phyloP scores from a whole-genome alignment of 139 green algal genomes.

The Chlamydomonas schloesseri region DNA sequence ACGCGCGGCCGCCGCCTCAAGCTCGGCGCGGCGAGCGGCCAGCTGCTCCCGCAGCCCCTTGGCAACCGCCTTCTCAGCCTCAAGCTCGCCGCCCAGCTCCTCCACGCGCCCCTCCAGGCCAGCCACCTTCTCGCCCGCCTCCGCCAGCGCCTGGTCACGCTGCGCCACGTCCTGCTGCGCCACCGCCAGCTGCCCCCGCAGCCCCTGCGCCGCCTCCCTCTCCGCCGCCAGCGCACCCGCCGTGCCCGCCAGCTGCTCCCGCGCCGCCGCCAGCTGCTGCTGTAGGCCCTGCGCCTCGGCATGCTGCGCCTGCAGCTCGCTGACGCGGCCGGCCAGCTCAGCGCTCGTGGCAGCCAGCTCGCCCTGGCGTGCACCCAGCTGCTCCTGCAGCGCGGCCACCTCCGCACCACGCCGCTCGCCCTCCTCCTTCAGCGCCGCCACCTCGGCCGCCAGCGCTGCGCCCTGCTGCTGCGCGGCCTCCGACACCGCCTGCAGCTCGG shows the following conservation, averaged over 20 bases:
- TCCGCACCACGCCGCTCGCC: neutral
- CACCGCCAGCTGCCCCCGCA: neutral
- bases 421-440: neutral
- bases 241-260: neutral
- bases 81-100: neutral
- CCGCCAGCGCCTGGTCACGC: neutral
- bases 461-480: no score
- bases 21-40: neutral
- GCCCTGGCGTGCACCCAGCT: neutral
- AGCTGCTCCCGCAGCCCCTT: neutral
- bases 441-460: neutral
- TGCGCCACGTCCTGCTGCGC: neutral
- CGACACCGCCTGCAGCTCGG: neutral
- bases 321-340: neutral
- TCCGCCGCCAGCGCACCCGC: neutral
- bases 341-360: neutral
- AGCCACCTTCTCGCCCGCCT: neutral
- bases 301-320: neutral
- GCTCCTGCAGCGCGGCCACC: neutral
- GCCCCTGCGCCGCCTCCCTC: neutral
- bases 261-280: neutral
- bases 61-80: neutral
- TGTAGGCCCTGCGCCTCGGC: no score
- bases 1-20: neutral
- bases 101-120: neutral